These are phyloP conservation scores for Pythium graminicola DNA, from an alignment of 352 stramenopile genomes.

Conservation along the genomic window DNA sequence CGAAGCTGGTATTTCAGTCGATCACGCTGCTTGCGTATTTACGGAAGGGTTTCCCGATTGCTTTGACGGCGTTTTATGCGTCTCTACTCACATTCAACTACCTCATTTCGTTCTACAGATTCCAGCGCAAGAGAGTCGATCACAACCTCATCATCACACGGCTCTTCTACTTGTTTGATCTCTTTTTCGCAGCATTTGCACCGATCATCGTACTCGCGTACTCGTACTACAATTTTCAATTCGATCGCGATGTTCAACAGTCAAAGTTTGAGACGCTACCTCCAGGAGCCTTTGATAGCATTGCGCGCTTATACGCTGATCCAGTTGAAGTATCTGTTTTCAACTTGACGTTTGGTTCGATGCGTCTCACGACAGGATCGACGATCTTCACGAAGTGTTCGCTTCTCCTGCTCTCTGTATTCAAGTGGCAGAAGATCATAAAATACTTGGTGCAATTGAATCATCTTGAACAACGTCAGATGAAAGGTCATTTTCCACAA, in stretches of 20 bases:
- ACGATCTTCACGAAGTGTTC: conserved; percentile 29
- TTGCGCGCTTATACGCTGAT: conserved; percentile 39
- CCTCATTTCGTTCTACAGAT: conserved; percentile 42
- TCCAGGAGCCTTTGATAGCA: conserved; percentile 28
- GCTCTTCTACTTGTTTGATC: conserved; percentile 31
- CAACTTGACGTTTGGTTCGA: conserved; percentile 36
- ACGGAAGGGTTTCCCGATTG: conserved; percentile 35
- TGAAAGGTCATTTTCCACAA: too few species aligned
- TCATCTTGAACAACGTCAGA: too few species aligned
- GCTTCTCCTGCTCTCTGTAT: conserved; percentile 33
- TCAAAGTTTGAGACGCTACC: conserved; percentile 29
- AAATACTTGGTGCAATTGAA: conserved; percentile 21
- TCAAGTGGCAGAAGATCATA: conserved; percentile 34
- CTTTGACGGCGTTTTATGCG: conserved; percentile 36
- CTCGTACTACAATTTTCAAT: conserved; percentile 37
- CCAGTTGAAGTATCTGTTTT: conserved; percentile 35
- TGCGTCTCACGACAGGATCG: conserved; percentile 29
- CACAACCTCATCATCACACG: conserved; percentile 4
- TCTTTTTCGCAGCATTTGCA: conserved; percentile 60
- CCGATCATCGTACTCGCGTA: conserved; percentile 37
- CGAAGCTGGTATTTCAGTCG: conserved; percentile 46
- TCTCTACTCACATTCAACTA: conserved; percentile 36
- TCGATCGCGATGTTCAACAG: conserved; percentile 33
- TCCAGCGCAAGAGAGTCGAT: conserved; percentile 2
- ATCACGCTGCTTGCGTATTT: conserved; percentile 37